Base-by-base conservation (phyloP, 2,329 filamentous ascomycete genomes). In the Diaporthe citriasiana region DNA sequence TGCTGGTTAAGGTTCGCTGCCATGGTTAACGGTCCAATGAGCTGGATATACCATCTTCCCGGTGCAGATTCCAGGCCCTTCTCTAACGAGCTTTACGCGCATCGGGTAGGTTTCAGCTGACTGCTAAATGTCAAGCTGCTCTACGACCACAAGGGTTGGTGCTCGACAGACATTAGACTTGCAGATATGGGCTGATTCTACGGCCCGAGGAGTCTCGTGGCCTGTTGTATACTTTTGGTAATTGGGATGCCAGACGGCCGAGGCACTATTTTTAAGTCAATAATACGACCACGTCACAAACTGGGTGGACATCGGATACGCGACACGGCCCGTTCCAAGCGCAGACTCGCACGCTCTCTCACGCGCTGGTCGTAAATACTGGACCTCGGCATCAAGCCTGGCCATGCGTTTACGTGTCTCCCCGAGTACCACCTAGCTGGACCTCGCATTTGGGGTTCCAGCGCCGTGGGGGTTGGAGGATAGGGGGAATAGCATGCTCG, bases 51-150 rank as follows among this genome's bases (percentile, higher is more conserved):
- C 33, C 9, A 8, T 22, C 22, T 50, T 40, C 55, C 55, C 30
- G 33, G 33, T 33, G 33, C 47, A 51, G n/a, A 27, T 51, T 17
- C 27, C n/a, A 27, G 63, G n/a, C 47, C n/a, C 15, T 40, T 40
- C 40, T 40, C 42, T 6, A n/a, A 25, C 40, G 33, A 68, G 10
- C 33, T 3, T 27, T n/a, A 53, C 17, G 15, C 63, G n/a, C 47
- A 40, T 40, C n/a, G n/a, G 7, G 40, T 25, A 40, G 15, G 47
- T 53, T 53, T 68, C 63, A 68, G 33, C 63, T 53, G 47, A 13
- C 30, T 27, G 10, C 63, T 53, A 7, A 13, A 27, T 51, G 63
- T 68, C 63, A 68, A 40, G 30, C 47, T 68, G 63, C 63, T 53
- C 47, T 68, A 22, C 63, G 33, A 68, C 63, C 33, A 53, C 30